Percentiles rank a stretch among this genome's conserved stretches.
phyloP scores from a whole-genome alignment of 345 rosid genomes.

The Stellera chamaejasme region DNA sequence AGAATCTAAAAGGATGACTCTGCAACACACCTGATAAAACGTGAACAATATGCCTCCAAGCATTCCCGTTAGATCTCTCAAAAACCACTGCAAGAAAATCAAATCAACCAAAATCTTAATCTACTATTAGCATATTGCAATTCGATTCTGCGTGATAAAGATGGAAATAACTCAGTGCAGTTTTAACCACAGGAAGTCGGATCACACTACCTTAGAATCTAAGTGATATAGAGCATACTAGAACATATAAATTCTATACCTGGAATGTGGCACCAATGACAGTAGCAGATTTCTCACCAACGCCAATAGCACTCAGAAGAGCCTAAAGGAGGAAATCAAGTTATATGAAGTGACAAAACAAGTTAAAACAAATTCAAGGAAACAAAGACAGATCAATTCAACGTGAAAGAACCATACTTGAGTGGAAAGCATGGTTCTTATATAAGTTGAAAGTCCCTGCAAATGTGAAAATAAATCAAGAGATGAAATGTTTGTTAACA shows the following conservation, averaged over 20 bases:
- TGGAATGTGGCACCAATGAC: conserved; percentile 95
- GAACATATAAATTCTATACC: conserved; percentile 24
- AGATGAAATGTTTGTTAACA: not conserved
- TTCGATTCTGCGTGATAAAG: not conserved
- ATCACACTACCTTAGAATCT: not conserved
- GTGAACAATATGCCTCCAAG: conserved; percentile 90
- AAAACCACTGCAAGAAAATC: conserved; percentile 64
- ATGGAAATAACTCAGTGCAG: not conserved
- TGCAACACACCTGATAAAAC: conserved; percentile 60
- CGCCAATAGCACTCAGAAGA: conserved; percentile 90
- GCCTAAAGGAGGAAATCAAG: conserved; percentile 35
- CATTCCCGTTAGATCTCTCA: conserved; percentile 97
- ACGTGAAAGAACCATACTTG: conserved; percentile 43
- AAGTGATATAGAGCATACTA: not conserved
- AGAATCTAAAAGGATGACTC: too few species aligned
- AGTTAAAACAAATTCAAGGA: not conserved
- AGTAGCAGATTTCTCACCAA: conserved; percentile 93
- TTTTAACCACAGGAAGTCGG: conserved; percentile 1
- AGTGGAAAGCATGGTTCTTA: conserved; percentile 95
- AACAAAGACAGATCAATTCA: conserved; percentile 5
- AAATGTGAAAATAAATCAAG: conserved; percentile 2
- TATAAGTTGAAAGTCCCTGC: conserved; percentile 87
- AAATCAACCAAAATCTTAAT: not conserved
- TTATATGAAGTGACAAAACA: not conserved
- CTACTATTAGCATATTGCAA: conserved; percentile 1